Base-by-base conservation (phyloP, 2,329 filamentous ascomycete species). In the Aspergillus sp. region DNA sequence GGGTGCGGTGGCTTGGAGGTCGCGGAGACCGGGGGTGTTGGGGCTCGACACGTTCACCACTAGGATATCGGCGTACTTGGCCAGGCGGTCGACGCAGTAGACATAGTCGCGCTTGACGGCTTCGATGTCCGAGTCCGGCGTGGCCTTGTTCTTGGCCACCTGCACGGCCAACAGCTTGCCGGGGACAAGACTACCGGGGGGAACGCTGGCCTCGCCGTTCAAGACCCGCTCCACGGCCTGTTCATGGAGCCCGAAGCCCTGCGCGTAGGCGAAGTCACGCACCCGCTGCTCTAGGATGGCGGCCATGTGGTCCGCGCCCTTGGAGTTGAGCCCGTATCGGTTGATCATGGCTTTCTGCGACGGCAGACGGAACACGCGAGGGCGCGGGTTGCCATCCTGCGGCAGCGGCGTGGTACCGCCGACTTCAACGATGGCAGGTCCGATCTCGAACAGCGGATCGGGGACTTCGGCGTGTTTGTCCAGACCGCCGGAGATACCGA, bases 31-130 rank as follows among this genome's bases (percentile, higher is more conserved):
- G 0, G 94, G 94, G 0, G 94, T 98, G 78, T 99, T 99, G 24
- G 95, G 95, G 68, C 91, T 96, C 71, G 92, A 96, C 53, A 99
- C 95, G 70, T 99, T 99, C 71, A 99, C 95, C 7, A 98, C 94
- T n/a, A 99, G 80, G 39, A 99, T 90, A 70, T 99, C 95, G 11
- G 95, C 92, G 73, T 96, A 99, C 54, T 84, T 89, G 4, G 90
- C 95, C 42, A 99, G 80, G 50, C 88, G 84, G 56, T 90, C 82
- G 3, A 97, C 93, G 69, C 94, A 96, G 75, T 90, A 91, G n/a
- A 95, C 90, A 72, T 98, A 97, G 68, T 89, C 85, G 24, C 85
- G 83, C 54, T 84, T 86, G 16, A 98, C 89, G 32, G 92, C 93
- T 47, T 89, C 85, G 61, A 96, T 89, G 71, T 98, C 91, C 52